Evolutionary conservation across 441 rosid species (phyloP).

Genomic region (Corymbia calophylla): DNA sequence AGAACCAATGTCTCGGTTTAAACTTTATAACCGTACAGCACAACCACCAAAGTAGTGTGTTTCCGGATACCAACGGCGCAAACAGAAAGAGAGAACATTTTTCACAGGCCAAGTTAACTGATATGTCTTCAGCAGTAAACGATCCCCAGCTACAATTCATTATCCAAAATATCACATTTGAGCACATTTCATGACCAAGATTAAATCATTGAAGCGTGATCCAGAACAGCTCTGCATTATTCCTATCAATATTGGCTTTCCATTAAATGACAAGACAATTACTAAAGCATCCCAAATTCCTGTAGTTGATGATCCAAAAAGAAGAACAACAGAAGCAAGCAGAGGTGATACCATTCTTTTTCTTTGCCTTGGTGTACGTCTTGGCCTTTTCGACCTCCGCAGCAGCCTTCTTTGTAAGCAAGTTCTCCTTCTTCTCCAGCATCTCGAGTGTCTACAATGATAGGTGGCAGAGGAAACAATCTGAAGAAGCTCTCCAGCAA

Average conservation of each 20-base stretch:
- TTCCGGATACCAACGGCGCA: neutral
- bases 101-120: neutral
- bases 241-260: neutral
- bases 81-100: neutral
- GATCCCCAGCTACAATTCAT: neutral
- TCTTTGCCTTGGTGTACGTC: conserved; percentile 2
- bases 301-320: neutral
- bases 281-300: neutral
- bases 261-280: neutral
- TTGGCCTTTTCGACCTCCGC: conserved; percentile 3
- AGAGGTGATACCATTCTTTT: neutral
- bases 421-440: conserved; percentile 4
- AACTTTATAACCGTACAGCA: neutral
- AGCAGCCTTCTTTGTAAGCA: neutral
- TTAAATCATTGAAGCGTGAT: neutral
- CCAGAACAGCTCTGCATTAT: neutral
- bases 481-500: neutral
- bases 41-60: neutral
- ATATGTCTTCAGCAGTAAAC: neutral
- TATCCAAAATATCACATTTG: neutral
- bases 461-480: neutral
- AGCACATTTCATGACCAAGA: neutral
- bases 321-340: neutral
- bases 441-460: conserved; percentile 1
- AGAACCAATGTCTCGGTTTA: neutral